Base-by-base conservation (phyloP, 495 filamentous ascomycete species). In the Podospora pseudopauciseta region DNA sequence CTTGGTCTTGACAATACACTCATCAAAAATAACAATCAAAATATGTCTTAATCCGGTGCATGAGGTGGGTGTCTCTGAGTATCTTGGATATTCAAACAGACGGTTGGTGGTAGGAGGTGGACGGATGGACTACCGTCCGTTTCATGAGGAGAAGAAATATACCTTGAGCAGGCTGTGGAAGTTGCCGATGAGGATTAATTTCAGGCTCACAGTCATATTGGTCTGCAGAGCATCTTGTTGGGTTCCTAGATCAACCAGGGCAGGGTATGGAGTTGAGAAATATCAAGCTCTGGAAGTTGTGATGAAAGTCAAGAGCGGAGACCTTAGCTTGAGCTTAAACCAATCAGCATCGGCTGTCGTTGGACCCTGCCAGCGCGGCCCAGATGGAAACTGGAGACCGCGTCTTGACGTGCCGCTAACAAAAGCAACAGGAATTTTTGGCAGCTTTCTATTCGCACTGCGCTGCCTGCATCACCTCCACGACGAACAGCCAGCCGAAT, bases 401-500 rank as follows among this genome's bases (percentile, higher is more conserved):
- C 74, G 74, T 76, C 74, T 72, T 65, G 72, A 73, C 67, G 68
- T 74, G 70, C 71, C 69, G 62, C 65, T 64, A 68, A 49, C 27
- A 63, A 62, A 15, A 27, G 15, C 26, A 63, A 13, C 55, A 61
- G 61, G 57, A 62, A 71, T 66, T 69, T 74, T 65, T 66, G 54
- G 63, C 16, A 49, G 39, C 39, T 49, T 49, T 49, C 39, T 49
- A 49, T 49, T 49, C 39, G 39, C 39, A 49, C 39, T 49, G 39
- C 39, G 39, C 39, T 49, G 39, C 39, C 39, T 49, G 39, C 39
- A 49, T 49, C 39, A 49, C 39, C 39, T 49, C 39, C 39, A 11
- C 39, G 39, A 49, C 39, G 39, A 49, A 16, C 58, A 49, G 57
- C 60, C 28, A 60, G 34, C 67, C 56, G 23, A 58, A 60, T 68